phyloP scores from a whole-genome alignment of 2,329 filamentous ascomycete genomes.

The Fusarium brevicatenulatum region DNA sequence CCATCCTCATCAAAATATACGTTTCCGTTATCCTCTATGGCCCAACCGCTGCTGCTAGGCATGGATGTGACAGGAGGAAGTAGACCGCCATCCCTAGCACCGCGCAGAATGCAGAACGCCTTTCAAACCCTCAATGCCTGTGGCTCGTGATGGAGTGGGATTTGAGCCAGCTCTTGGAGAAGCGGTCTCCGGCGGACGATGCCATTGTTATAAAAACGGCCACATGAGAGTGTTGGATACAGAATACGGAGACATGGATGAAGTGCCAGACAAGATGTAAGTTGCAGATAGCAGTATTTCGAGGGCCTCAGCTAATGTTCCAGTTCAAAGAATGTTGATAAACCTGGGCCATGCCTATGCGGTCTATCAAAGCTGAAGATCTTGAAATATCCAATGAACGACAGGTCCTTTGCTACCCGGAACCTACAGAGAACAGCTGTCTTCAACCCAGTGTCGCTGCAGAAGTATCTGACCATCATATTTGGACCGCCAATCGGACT shows the following conservation, averaged over 20 bases:
- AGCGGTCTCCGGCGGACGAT: slow-evolving; percentile 77
- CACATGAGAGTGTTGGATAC: slow-evolving; percentile 84
- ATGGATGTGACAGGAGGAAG: slow-evolving; percentile 65
- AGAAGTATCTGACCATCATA: neutral
- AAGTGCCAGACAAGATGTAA: slow-evolving; percentile 80
- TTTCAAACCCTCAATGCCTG: slow-evolving; percentile 66
- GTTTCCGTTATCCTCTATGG: slow-evolving; percentile 91
- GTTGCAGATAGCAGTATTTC: neutral
- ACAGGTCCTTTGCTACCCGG: neutral
- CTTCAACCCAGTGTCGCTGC: neutral
- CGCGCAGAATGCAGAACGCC: slow-evolving; percentile 59
- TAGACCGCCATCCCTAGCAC: slow-evolving; percentile 59
- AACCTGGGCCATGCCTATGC: neutral
- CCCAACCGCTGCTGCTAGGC: slow-evolving; percentile 81
- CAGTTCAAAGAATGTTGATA: neutral
- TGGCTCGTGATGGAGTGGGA: slow-evolving; percentile 52
- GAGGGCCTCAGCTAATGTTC: neutral
- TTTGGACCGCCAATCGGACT: neutral
- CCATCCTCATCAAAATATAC: slow-evolving; percentile 85
- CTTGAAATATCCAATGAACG: neutral
- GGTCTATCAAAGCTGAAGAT: neutral
- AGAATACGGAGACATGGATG: slow-evolving; percentile 77
- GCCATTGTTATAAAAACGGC: slow-evolving; percentile 87
- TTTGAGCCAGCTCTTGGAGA: slow-evolving; percentile 68
- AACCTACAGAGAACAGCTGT: neutral